Conservation (phyloP, 495 filamentous ascomycete species). For the Aspergillus olivimuriae region DNA sequence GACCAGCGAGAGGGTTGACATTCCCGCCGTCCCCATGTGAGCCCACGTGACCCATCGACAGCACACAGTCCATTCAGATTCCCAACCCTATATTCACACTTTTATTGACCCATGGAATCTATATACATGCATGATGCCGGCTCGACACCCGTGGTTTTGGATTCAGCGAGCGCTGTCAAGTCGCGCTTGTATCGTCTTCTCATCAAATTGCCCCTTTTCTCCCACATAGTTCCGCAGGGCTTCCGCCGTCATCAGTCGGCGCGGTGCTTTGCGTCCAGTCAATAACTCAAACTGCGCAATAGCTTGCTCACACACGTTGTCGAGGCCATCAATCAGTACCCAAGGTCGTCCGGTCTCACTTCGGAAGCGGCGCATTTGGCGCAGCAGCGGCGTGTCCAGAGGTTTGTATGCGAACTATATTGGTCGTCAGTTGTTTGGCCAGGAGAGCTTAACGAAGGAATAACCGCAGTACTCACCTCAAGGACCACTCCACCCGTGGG, state of each 20-base stretch:
- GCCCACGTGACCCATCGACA: slow-evolving; percentile 2
- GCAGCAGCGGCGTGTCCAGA: slow-evolving; percentile 61
- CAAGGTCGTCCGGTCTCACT: slow-evolving; percentile 58
- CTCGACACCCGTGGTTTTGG: neutral
- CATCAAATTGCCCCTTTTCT: slow-evolving; percentile 36
- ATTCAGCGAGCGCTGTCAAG: slow-evolving; percentile 24
- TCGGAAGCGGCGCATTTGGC: slow-evolving; percentile 54
- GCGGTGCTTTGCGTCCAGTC: slow-evolving; percentile 74
- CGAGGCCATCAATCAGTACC: slow-evolving; percentile 74
- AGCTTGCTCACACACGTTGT: slow-evolving; percentile 73
- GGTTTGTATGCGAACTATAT: slow-evolving; percentile 66
- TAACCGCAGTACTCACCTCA: slow-evolving; percentile 42
- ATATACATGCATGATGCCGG: neutral
- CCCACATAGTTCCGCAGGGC: slow-evolving; percentile 49
- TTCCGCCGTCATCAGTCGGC: slow-evolving; percentile 64
- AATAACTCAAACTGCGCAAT: slow-evolving; percentile 81
- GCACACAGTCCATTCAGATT: neutral
- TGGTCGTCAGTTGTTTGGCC: neutral
- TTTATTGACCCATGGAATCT: slow-evolving; percentile 2
- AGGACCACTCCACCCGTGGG: slow-evolving; percentile 76
- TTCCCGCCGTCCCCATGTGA: neutral
- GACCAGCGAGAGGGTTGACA: neutral
- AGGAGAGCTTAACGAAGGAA: neutral
- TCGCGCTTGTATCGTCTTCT: slow-evolving; percentile 38
- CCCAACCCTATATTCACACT: neutral